Evolutionary conservation across 2,329 filamentous ascomycete species (phyloP).

Genomic region (Coleophoma eucalyptorum): DNA sequence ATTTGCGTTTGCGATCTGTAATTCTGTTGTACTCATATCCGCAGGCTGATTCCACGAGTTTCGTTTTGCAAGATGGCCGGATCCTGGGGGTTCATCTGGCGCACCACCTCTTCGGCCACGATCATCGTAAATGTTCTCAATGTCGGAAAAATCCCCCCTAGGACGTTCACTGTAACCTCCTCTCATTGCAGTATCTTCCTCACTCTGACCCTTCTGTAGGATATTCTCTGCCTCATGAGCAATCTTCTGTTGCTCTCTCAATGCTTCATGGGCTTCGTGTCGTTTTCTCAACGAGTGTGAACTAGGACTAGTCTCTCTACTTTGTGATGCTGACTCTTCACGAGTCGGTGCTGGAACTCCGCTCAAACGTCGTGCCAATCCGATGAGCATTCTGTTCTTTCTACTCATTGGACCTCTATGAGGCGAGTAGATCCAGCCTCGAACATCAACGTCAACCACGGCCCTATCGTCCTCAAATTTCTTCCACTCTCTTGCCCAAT

Average conservation of each 20-base stretch:
- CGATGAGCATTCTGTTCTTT: constrained; percentile 82
- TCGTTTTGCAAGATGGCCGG: constrained; percentile 38
- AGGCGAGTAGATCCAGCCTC: constrained; percentile 92
- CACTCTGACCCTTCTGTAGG: constrained; percentile 64
- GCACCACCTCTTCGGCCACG: constrained; percentile 14
- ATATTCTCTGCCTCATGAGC: constrained; percentile 74
- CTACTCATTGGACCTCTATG: constrained; percentile 80
- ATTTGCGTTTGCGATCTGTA: constrained; percentile 77
- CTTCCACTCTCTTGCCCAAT: constrained; percentile 77
- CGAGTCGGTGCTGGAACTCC: constrained; percentile 69
- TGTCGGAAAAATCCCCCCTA: constrained; percentile 35
- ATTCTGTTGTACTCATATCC: constrained; percentile 72
- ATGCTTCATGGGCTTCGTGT: constrained; percentile 42
- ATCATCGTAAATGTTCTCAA: constrained; percentile 22
- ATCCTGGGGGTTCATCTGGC: constrained; percentile 24
- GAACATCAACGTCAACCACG: constrained; percentile 88
- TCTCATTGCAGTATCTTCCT: constrained; percentile 65
- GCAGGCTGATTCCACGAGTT: constrained; percentile 32
- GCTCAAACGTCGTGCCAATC: constrained; percentile 81
- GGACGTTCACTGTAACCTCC: constrained; percentile 72
- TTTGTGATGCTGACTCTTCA: constrained; percentile 28
- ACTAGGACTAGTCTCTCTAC: constrained; percentile 24
- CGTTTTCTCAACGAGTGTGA: constrained; percentile 18
- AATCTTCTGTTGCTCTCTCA: constrained; percentile 61
- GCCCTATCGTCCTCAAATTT: constrained; percentile 77